Conservation (phyloP, 1,139 yeast species). For the Debaryomyces coudertii region DNA sequence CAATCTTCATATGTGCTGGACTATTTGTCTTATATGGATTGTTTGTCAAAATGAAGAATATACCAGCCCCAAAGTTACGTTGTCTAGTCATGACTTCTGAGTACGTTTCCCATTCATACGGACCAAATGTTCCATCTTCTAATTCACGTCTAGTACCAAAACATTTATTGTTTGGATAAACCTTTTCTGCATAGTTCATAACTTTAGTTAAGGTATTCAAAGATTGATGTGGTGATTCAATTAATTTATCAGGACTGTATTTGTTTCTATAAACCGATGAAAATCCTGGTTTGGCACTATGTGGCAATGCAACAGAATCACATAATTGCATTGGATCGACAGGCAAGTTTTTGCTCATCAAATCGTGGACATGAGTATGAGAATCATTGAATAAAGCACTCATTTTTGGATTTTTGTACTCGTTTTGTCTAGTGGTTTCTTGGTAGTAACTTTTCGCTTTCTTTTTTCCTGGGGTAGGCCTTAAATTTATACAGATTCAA, state of each 20-base stretch:
- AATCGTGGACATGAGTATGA: slow-evolving; percentile 9
- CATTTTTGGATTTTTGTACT: slow-evolving; percentile 3
- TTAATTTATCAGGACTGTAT: slow-evolving; percentile 38
- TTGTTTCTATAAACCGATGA: slow-evolving; percentile 59
- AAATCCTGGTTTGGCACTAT: slow-evolving; percentile 49
- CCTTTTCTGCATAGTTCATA: slow-evolving; percentile 45
- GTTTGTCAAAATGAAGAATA: slow-evolving; percentile 53
- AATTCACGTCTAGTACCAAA: slow-evolving; percentile 53
- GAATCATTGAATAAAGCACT: slow-evolving; percentile 12
- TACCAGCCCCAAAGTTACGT: slow-evolving; percentile 63
- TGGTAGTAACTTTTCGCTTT: slow-evolving; percentile 31
- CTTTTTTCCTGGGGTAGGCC: neutral
- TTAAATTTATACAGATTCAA: neutral
- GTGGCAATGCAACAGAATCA: slow-evolving; percentile 44
- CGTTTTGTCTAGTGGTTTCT: slow-evolving; percentile 29
- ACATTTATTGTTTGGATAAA: slow-evolving; percentile 43
- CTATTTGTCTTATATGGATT: slow-evolving; percentile 41
- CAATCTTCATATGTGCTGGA: slow-evolving; percentile 31
- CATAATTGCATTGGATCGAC: slow-evolving; percentile 14
- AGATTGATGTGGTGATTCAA: slow-evolving; percentile 50
- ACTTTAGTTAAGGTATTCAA: slow-evolving; percentile 53
- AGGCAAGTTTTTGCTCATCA: slow-evolving; percentile 17
- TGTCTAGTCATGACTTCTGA: slow-evolving; percentile 43
- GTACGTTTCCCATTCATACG: slow-evolving; percentile 55
- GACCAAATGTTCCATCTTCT: slow-evolving; percentile 44